Base-by-base conservation (phyloP, 2,329 filamentous ascomycete genomes). In the Tolypocladium endophyticum region DNA sequence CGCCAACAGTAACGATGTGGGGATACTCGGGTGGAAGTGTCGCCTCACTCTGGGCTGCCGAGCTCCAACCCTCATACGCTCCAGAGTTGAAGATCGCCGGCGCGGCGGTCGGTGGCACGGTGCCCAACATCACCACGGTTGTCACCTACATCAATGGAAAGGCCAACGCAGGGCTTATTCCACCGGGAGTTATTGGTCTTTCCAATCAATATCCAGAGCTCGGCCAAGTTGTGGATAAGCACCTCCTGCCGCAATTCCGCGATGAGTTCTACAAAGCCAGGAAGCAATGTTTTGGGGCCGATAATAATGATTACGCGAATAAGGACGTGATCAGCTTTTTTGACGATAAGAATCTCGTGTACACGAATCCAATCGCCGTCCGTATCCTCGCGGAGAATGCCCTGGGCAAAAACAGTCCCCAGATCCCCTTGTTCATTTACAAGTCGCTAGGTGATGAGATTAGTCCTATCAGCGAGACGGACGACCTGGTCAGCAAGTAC, bases 341-440 rank as follows among this genome's bases (percentile, higher is more conserved):
- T 62, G 64, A 67, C 11, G 64, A 71, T 45, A 73, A 73, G 11
- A 65, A 67, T 20, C 39, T 71, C 11, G 60, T 68, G 33, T 63
- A 39, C 53, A 62, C 58, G n/a, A 68, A 58, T 12, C 62, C 59
- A 0, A 59, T 62, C 28, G 59, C 64, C 0, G 63, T 67, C 4
- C 66, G 71, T 23, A 64, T 70, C 18, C 58, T 65, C 0, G 64
- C 70, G 9, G 70, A 69, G 53, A 63, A 70, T 20, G 62, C 65
- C 28, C 65, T 67, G 1, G 65, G 66, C 14, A 72, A 76, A 47
- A 72, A 76, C 1, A 67, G 73, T 0, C 79, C 80, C 0, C 63
- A 71, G 36, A 77, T 80, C 62, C 80, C 80, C 0, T 55, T 82
- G 3, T 79, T 77, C 61, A 67, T 79, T 1, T 82, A 83, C 66